Percentiles rank a stretch among this genome's conserved stretches.
phyloP scores from a whole-genome alignment of 371 early-diverging fungal genomes.

The Aphelidium insulamus region DNA sequence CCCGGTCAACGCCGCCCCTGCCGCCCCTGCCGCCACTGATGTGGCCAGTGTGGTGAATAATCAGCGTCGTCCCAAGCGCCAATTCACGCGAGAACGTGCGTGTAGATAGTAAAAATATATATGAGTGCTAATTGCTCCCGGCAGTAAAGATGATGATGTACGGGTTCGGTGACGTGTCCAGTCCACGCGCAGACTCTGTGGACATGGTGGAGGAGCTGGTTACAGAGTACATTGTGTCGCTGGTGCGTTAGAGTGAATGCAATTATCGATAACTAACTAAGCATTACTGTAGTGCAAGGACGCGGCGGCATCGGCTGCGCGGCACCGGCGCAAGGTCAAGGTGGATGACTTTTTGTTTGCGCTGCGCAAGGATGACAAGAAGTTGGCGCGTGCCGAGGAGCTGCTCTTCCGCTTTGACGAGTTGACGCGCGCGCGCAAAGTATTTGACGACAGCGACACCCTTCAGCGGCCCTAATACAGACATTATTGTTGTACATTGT shows the following conservation, averaged over 20 bases:
- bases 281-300: constrained; percentile 7
- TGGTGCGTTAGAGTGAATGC: constrained; percentile 26
- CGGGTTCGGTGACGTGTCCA: constrained; percentile 88
- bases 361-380: constrained; percentile 82
- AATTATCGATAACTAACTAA: not conserved
- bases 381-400: constrained; percentile 87
- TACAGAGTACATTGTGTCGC: constrained; percentile 67
- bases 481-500: too few relatives aligned
- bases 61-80: too few relatives aligned
- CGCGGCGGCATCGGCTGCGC: constrained; percentile 33
- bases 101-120: too few relatives aligned
- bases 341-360: constrained; percentile 85
- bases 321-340: constrained; percentile 45
- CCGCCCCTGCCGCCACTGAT: too few relatives aligned
- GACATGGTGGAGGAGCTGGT: constrained; percentile 85
- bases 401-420: constrained; percentile 85
- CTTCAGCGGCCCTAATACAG: too few relatives aligned
- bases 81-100: too few relatives aligned
- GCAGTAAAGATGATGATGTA: constrained; percentile 75
- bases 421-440: constrained; percentile 58
- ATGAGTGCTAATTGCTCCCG: too few relatives aligned
- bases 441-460: constrained; percentile 36
- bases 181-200: constrained; percentile 78
- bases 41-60: too few relatives aligned
- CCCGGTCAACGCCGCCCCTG: too few relatives aligned